These are phyloP conservation scores for Albugo laibachii DNA, from an alignment of 352 stramenopile species.

Conservation along the genomic window DNA sequence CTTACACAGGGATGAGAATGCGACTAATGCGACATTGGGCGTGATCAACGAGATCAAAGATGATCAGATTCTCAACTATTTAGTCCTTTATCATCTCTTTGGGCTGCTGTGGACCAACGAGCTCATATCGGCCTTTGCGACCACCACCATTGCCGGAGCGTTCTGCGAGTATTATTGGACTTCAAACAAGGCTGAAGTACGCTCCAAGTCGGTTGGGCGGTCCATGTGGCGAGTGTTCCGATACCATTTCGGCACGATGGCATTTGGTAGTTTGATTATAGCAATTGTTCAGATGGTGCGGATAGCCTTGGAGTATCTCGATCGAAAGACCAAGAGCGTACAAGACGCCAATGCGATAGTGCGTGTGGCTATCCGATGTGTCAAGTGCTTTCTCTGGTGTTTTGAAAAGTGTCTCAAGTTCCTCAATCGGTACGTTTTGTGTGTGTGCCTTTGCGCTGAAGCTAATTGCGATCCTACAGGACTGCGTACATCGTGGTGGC, in stretches of 20 bases:
- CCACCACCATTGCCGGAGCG: slow-evolving; percentile 51
- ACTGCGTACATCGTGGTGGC: slow-evolving; percentile 80
- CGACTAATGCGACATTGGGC: slow-evolving; percentile 1
- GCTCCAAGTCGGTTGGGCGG: slow-evolving; percentile 21
- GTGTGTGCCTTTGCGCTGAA: background rate
- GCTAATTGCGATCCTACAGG: background rate
- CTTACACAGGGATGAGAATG: slow-evolving; percentile 5
- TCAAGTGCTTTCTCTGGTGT: slow-evolving; percentile 77
- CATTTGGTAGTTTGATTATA: slow-evolving; percentile 75
- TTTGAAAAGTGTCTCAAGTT: slow-evolving; percentile 84
- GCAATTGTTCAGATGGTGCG: slow-evolving; percentile 66
- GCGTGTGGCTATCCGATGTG: slow-evolving; percentile 67
- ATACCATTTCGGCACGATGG: slow-evolving; percentile 71
- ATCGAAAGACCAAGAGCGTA: slow-evolving; percentile 44
- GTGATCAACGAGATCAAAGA: slow-evolving; percentile 22
- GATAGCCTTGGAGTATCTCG: slow-evolving; percentile 56
- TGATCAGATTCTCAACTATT: slow-evolving; percentile 49
- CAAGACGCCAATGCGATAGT: slow-evolving; percentile 43
- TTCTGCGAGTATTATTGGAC: slow-evolving; percentile 82
- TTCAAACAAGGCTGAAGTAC: slow-evolving; percentile 38
- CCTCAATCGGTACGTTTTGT: slow-evolving; percentile 36
- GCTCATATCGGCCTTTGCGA: slow-evolving; percentile 62
- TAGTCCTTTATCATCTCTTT: slow-evolving; percentile 74
- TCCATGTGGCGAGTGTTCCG: slow-evolving; percentile 44
- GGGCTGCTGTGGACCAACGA: slow-evolving; percentile 69